A percentile compares a stretch with the other conserved stretches of the same genome.
These are phyloP conservation scores for Aphanomyces cochlioides DNA, from an alignment of 352 stramenopile species.

Conservation along the genomic window DNA sequence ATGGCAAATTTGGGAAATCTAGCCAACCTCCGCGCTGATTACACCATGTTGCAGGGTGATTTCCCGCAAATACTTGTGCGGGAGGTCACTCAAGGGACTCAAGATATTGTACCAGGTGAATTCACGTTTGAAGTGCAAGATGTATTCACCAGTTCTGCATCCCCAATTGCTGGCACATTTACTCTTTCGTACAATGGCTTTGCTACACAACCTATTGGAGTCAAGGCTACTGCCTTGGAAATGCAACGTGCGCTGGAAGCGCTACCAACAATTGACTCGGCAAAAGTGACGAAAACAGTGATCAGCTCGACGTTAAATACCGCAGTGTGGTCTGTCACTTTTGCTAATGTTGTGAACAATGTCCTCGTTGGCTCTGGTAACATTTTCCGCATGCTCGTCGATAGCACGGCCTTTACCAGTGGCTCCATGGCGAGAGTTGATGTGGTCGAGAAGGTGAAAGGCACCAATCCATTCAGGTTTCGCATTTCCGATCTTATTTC, in stretches of 20 bases:
- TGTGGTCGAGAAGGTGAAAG: slow-evolving; percentile 83
- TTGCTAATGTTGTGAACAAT: slow-evolving; percentile 90
- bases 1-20: slow-evolving; percentile 83
- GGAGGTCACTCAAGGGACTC: slow-evolving; percentile 72
- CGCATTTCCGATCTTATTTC: slow-evolving; percentile 53
- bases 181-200: slow-evolving; percentile 88
- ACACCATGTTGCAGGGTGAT: slow-evolving; percentile 78
- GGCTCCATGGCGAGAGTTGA: slow-evolving; percentile 58
- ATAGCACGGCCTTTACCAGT: slow-evolving; percentile 45
- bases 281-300: slow-evolving; percentile 59
- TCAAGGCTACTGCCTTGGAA: slow-evolving; percentile 70
- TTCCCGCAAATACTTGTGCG: slow-evolving; percentile 77
- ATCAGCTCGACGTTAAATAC: slow-evolving; percentile 48
- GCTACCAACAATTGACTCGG: slow-evolving; percentile 82
- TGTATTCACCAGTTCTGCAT: slow-evolving; percentile 63
- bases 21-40: slow-evolving; percentile 78
- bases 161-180: slow-evolving; percentile 74
- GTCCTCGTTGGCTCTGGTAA: slow-evolving; percentile 90
- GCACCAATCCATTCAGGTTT: slow-evolving; percentile 85
- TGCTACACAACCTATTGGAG: slow-evolving; percentile 61
- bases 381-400: slow-evolving; percentile 71
- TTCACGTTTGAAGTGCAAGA: slow-evolving; percentile 95
- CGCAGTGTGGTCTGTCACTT: slow-evolving; percentile 90
- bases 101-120: slow-evolving; percentile 86
- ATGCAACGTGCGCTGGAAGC: slow-evolving; percentile 77